Evolutionary conservation across 257 asterid species (phyloP), one percentile per base, ranked within the genome.

Genomic region (Mentha longifolia): DNA sequence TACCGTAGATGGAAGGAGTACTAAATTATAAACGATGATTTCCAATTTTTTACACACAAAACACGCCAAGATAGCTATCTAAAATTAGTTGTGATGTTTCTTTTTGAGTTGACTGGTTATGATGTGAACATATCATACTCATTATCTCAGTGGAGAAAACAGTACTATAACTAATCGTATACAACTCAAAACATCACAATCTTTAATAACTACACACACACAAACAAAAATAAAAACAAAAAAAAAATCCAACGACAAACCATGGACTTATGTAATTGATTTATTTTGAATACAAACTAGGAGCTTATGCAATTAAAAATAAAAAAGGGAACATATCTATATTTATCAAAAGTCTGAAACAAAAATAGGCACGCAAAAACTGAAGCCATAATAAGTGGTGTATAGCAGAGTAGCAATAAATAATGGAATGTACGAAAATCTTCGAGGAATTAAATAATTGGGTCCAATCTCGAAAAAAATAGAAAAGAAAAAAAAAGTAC

Each of bases 361-460:
- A 30, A 14, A 14, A 30, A 30, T 13, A 20, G 64, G 42, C 42
- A 30, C 41, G 6, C 43, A 58, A 7, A 43, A 42, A 43, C 55
- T 41, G 68, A 42, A 39, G 33, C 67, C 7, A 16, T 30, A 52
- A 20, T 14, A 13, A 28, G 9, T 28, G 3, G 16, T 12, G 9
- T 35, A 3, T 6, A 58, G 43, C 2, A 52, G 30, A 25, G 49
- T 22, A 13, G 0, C 43, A 71, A 46, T 28, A 68, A 71, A 65
- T 20, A 47, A 46, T 25, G 6, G 56, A 57, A 37, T 61, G 77
- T 58, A 56, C 46, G 61, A 51, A 73, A 46, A 68, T 25, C 33
- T 70, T 54, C n/a, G 30, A 58, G 5, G 54, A 42, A 71, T 30
- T 57, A 33, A 70, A 43, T 35, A 57, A 12, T 25, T 25, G 57